Evolutionary conservation across 768 basidiomycete genomes (phyloP), one percentile per base, ranked within the genome.

Genomic region (Termitomyces sp.): DNA sequence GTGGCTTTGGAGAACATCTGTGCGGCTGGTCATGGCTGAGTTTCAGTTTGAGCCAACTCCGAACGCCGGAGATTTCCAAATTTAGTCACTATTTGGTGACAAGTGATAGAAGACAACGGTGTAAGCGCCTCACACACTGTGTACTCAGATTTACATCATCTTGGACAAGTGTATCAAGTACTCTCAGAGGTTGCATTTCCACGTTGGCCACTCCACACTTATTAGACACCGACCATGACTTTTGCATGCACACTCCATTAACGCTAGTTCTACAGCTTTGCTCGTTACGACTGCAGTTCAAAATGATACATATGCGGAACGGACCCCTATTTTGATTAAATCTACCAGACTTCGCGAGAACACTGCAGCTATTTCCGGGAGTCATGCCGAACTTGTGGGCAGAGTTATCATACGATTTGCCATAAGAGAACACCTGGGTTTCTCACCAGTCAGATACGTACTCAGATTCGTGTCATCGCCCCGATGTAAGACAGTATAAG

Each of bases 401-500:
- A 32, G 21, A 42, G 21, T 11, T 9, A 21, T 21, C n/a, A 5
- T 32, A 32, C 14, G 29, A 7, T 19, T 7, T n/a, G 40, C 10
- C n/a, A 10, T 31, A 16, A 46, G 29, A 5, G 4, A 23, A 14
- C 14, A 5, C 2, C 14, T 21, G n/a, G 0, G 4, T 12, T 21
- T 42, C 41, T 12, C 41, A 42, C 41, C 21, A n/a, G 23, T 23
- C 23, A 37, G 5, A 37, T 37, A 50, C 49, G 48, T 50, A 50
- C 23, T 23, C 48, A 50, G 8, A 37, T 50, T 50, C 23, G 34
- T 50, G 48, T 50, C 48, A 50, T 50, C 48, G 48, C 48, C 48
- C 35, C 48, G 48, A 21, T 6, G 21, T 9, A 21, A 14, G 14
- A n/a, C 8, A 32, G 12, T 8, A 35, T 5, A 21, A 7, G 23